A percentile compares a stretch with the other conserved stretches of the same genome.
Conservation (phyloP, 2,329 filamentous ascomycete species). For the Phaeoacremonium minimum region DNA sequence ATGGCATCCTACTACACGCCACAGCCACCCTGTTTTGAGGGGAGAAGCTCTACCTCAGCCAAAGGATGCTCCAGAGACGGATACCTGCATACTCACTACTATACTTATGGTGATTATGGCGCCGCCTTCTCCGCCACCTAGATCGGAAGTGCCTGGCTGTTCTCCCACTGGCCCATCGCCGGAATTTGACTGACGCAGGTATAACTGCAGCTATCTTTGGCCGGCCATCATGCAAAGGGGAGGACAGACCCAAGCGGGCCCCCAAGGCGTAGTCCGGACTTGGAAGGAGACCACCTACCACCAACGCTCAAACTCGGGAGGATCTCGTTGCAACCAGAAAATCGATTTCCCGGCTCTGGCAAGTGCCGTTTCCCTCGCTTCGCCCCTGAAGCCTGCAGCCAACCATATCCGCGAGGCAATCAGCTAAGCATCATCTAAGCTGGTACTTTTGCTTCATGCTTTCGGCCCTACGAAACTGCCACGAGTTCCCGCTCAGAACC, state of each 20-base stretch:
- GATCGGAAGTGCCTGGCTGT: constrained; percentile 19
- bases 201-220: not conserved
- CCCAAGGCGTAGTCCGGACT: too few relatives aligned
- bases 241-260: not conserved
- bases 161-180: constrained; percentile 17
- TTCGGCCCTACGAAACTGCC: too few relatives aligned
- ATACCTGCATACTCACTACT: constrained; percentile 30
- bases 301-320: not conserved
- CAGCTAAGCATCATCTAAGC: too few relatives aligned
- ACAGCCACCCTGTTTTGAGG: constrained; percentile 39
- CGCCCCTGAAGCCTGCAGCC: not conserved
- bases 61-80: constrained; percentile 29
- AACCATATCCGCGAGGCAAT: not conserved
- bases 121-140: constrained; percentile 25
- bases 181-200: constrained; percentile 6
- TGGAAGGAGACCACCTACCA: not conserved
- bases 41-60: constrained; percentile 29
- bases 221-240: not conserved
- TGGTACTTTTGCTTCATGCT: too few relatives aligned
- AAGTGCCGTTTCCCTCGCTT: not conserved
- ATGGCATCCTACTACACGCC: constrained; percentile 40
- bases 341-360: not conserved
- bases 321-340: not conserved
- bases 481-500: too few relatives aligned
- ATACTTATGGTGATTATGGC: constrained; percentile 27